Evolutionary conservation across 352 stramenopile genomes (phyloP).

Genomic region (Phytopythium helicoides): DNA sequence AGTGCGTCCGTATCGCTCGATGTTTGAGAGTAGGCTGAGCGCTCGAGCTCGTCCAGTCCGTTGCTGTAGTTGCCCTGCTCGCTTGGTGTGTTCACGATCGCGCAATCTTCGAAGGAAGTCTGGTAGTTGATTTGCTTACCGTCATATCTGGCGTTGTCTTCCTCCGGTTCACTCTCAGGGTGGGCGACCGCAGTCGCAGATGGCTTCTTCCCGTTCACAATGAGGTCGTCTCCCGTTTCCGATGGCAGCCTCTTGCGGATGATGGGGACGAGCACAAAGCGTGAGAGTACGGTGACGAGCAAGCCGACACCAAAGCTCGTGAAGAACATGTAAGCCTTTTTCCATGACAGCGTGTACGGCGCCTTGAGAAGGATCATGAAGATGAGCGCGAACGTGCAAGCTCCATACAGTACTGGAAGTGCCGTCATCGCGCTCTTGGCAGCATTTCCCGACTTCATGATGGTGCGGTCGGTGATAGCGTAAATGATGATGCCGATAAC

Average conservation of each 20-base stretch:
- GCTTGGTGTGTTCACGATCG: conserved; percentile 10
- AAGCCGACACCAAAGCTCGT: conserved; percentile 5
- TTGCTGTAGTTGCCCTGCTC: conserved; percentile 6
- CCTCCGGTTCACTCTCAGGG: conserved; percentile 1
- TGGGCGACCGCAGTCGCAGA: too few relatives aligned
- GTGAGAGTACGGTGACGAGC: conserved; percentile 2
- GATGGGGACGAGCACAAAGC: conserved; percentile 21
- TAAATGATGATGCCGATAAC: conserved; percentile 55
- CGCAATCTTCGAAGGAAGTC: conserved; percentile 3
- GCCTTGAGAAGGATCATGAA: conserved; percentile 32
- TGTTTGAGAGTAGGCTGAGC: conserved; percentile 1
- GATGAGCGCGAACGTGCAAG: conserved; percentile 25
- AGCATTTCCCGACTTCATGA: conserved; percentile 33
- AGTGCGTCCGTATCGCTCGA: not conserved
- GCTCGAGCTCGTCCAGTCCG: conserved; percentile 2
- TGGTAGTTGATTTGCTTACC: conserved; percentile 1
- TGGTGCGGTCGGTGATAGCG: conserved; percentile 24
- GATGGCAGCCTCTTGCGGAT: conserved; percentile 18
- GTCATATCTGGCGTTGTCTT: not conserved
- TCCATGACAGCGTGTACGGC: conserved; percentile 6
- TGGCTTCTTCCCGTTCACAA: not conserved
- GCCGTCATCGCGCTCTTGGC: conserved; percentile 23
- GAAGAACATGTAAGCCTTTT: conserved; percentile 9
- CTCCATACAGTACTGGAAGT: conserved; percentile 37
- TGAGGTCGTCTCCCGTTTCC: conserved; percentile 13